Evolutionary conservation across 169 alveolate species (phyloP).

Genomic region (Plasmodium inui): DNA sequence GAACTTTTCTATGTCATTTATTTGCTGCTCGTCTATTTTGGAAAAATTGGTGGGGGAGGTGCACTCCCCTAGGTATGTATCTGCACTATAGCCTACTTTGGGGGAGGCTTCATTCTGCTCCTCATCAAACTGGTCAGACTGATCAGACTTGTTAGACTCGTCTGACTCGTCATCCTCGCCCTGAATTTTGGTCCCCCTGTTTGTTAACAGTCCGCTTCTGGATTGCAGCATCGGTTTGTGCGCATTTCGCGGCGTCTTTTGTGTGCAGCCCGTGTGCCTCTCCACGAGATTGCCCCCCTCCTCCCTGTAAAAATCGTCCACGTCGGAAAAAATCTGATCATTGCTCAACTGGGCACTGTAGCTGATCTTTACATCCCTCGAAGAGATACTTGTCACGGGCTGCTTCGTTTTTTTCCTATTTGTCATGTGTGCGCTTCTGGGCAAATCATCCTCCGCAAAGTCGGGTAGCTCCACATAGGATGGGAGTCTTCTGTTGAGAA

Average conservation of each 20-base stretch:
- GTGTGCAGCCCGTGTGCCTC: neutral
- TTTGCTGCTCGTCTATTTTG: slow-evolving; percentile 10
- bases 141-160: too few relatives aligned
- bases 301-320: slow-evolving; percentile 62
- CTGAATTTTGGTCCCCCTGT: slow-evolving; percentile 49
- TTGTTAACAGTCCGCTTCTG: neutral
- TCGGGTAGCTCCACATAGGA: slow-evolving; percentile 43
- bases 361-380: slow-evolving; percentile 19
- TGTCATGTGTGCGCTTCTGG: slow-evolving; percentile 34
- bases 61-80: neutral
- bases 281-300: neutral
- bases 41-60: neutral
- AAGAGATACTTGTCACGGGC: slow-evolving; percentile 5
- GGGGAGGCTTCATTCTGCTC: neutral
- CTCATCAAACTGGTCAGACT: slow-evolving; percentile 56
- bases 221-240: neutral
- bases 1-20: slow-evolving; percentile 54
- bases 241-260: neutral
- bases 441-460: slow-evolving; percentile 26
- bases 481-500: slow-evolving; percentile 10
- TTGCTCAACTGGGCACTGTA: neutral
- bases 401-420: slow-evolving; percentile 4
- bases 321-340: slow-evolving; percentile 12
- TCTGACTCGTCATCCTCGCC: slow-evolving; percentile 74
- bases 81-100: neutral